phyloP scores from a whole-genome alignment of 768 basidiomycete genomes.

The Termitomyces titanicus region DNA sequence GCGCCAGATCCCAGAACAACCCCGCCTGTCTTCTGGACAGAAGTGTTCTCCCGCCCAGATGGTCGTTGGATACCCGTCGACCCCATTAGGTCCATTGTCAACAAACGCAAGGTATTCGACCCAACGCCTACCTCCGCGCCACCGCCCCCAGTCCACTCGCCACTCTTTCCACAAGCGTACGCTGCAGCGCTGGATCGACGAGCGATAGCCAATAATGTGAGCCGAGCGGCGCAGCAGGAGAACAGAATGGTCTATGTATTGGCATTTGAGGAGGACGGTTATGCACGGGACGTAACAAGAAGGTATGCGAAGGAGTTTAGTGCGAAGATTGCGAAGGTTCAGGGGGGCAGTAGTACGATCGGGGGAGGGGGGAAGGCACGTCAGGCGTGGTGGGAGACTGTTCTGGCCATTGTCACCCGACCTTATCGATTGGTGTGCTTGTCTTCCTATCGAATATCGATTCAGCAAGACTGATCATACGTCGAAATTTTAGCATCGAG shows the following conservation, averaged over 20 bases:
- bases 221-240: slow-evolving; percentile 31
- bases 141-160: slow-evolving; percentile 10
- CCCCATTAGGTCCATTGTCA: slow-evolving; percentile 75
- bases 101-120: slow-evolving; percentile 79
- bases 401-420: slow-evolving; percentile 59
- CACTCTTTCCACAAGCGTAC: slow-evolving; percentile 18
- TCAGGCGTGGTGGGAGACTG: slow-evolving; percentile 82
- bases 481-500: slow-evolving; percentile 62
- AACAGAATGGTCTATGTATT: slow-evolving; percentile 93
- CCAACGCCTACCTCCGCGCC: slow-evolving; percentile 41
- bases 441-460: slow-evolving; percentile 13
- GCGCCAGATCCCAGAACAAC: slow-evolving; percentile 54
- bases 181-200: slow-evolving; percentile 14
- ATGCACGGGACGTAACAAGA: slow-evolving; percentile 86
- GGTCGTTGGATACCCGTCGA: slow-evolving; percentile 92
- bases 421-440: slow-evolving; percentile 79
- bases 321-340: slow-evolving; percentile 77
- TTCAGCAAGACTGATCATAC: background rate
- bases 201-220: slow-evolving; percentile 24
- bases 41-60: slow-evolving; percentile 92
- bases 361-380: slow-evolving; percentile 55
- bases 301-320: slow-evolving; percentile 83
- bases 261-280: slow-evolving; percentile 93
- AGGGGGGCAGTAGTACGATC: slow-evolving; percentile 48
- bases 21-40: slow-evolving; percentile 94